Percentiles rank a stretch among this genome's conserved stretches.
Conservation (phyloP, 2,329 filamentous ascomycete genomes). For the Thelonectria rubi region DNA sequence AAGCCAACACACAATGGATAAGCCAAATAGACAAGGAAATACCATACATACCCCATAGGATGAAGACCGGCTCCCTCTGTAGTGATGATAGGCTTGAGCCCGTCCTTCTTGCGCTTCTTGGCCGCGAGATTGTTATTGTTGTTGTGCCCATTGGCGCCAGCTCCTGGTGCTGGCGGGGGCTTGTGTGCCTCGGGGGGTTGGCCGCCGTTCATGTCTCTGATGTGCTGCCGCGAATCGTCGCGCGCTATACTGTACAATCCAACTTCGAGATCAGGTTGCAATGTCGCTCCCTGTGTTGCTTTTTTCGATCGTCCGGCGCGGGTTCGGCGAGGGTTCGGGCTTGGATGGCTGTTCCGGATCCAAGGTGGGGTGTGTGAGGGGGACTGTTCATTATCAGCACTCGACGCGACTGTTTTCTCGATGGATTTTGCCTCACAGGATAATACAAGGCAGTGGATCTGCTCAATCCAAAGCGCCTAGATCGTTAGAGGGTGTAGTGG, state of each 20-base stretch:
- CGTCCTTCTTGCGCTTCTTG: constrained; percentile 81
- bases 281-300: constrained; percentile 19
- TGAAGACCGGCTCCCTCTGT: constrained; percentile 61
- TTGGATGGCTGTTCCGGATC: constrained; percentile 20
- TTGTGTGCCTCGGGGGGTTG: constrained; percentile 47
- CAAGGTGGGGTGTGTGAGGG: constrained; percentile 34
- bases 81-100: constrained; percentile 79
- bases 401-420: constrained; percentile 25
- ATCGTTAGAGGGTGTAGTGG: constrained; percentile 1
- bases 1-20: not conserved
- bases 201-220: constrained; percentile 39
- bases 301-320: constrained; percentile 11
- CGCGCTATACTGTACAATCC: constrained; percentile 13
- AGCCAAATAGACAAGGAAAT: constrained; percentile 11
- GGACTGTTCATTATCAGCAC: constrained; percentile 32
- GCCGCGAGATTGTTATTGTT: constrained; percentile 41
- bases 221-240: constrained; percentile 23
- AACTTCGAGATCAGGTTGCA: constrained; percentile 2
- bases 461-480: constrained; percentile 4
- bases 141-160: constrained; percentile 42
- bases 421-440: constrained; percentile 7
- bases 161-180: constrained; percentile 38
- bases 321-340: constrained; percentile 7
- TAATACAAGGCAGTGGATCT: not conserved
- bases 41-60: constrained; percentile 48